phyloP scores from a whole-genome alignment of 2,329 filamentous ascomycete genomes.

The Fusarium musae region DNA sequence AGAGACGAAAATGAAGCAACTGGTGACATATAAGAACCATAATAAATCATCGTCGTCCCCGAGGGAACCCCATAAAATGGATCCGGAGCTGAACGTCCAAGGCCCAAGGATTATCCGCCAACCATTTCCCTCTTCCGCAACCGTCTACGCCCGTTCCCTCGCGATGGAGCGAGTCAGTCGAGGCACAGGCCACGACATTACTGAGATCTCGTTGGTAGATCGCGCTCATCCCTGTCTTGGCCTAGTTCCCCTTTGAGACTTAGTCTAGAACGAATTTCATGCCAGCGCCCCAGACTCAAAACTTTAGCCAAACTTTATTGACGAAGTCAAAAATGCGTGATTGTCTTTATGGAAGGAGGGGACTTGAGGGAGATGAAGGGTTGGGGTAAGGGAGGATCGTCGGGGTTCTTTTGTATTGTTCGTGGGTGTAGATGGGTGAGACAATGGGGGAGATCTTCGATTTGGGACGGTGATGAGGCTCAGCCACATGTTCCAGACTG shows the following conservation, averaged over 20 bases:
- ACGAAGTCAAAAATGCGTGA: neutral
- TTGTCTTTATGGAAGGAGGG: neutral
- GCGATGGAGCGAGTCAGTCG: neutral
- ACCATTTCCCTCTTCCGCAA: neutral
- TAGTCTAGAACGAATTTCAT: neutral
- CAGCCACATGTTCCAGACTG: neutral
- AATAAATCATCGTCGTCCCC: neutral
- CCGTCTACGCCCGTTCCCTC: neutral
- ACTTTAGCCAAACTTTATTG: slow-evolving; percentile 18
- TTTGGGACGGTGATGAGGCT: neutral
- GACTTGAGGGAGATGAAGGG: neutral
- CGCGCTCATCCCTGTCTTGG: neutral
- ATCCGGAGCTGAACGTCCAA: neutral
- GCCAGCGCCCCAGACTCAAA: neutral
- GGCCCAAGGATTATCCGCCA: neutral
- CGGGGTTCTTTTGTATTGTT: neutral
- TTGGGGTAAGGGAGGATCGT: neutral
- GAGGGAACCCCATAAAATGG: neutral
- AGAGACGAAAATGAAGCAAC: neutral
- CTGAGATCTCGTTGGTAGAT: neutral
- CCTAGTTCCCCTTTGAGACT: neutral
- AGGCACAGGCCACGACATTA: neutral
- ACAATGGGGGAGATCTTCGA: neutral
- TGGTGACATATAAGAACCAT: neutral
- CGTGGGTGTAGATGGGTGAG: neutral